Evolutionary conservation across 73 alveolate genomes (phyloP), one percentile per base, ranked within the genome.

Genomic region (Breviolum minutum): DNA sequence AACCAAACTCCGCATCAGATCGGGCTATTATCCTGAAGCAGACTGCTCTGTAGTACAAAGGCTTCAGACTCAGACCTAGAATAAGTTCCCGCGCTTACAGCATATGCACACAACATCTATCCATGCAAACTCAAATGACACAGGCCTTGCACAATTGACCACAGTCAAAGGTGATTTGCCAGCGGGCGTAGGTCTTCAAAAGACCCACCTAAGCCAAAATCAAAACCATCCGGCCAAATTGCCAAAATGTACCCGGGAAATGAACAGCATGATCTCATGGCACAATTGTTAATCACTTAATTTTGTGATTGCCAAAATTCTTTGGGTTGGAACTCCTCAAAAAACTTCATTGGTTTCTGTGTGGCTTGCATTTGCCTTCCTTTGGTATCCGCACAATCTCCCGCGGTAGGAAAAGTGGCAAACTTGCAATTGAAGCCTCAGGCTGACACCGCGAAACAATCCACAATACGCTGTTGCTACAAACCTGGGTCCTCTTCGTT

Each of bases 101-200:
- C 54, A 40, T 40, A 40, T 40, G 54, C 54, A 40, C 54, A 40
- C 54, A 0, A 40, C 5, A 40, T 40, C 54, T 40, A 40, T 40
- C 54, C 3, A 40, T 2, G 54, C 54, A 40, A 40, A 40, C 54
- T 40, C 54, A 40, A 22, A 40, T 40, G 54, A 40, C 54, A 40
- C 54, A 40, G 54, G 66, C 98, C 98, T 92, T 92, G 90, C 98
- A 81, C 91, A 92, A 61, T 64, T 92, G 91, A 69, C 90, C 98
- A 27, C 98, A 92, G 73, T 92, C 98, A 54, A 92, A 92, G 91
- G 98, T 92, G 90, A 92, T 61, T 68, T 92, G 98, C 98, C 98
- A 92, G 64, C 98, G 98, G 63, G 90, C 98, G 66, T 92, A 92
- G 90, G 98, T 92, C 74, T 92, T 92, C 64, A 92, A 70, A 24